Percentiles rank a stretch among this genome's conserved stretches.
phyloP scores from a whole-genome alignment of 1,139 yeast genomes.

The Magnusiomyces paraingens region DNA sequence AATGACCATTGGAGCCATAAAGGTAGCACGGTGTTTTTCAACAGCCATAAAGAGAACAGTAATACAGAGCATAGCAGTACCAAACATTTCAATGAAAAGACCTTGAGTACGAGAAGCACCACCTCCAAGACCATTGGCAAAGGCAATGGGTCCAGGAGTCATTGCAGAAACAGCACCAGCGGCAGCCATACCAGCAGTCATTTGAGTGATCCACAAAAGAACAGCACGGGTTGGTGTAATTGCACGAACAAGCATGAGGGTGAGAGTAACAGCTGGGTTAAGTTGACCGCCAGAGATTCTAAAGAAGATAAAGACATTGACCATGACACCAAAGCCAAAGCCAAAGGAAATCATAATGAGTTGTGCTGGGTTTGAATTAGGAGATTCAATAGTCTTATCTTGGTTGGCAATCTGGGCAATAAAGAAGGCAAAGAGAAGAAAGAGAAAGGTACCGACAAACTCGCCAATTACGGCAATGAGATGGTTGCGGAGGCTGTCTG shows the following conservation, averaged over 20 bases:
- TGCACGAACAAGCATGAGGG: conserved; percentile 65
- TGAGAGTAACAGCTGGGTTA: conserved; percentile 81
- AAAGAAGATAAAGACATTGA: conserved; percentile 65
- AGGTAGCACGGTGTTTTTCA: conserved; percentile 71
- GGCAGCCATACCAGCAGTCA: conserved; percentile 86
- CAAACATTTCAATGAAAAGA: conserved; percentile 76
- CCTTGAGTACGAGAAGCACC: conserved; percentile 72
- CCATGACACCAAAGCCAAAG: conserved; percentile 81
- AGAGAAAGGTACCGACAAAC: conserved; percentile 80
- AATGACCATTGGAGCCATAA: conserved; percentile 76
- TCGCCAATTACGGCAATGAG: conserved; percentile 54
- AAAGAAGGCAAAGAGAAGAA: conserved; percentile 73
- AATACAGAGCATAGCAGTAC: conserved; percentile 63
- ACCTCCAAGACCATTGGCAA: conserved; percentile 67
- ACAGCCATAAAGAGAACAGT: conserved; percentile 82
- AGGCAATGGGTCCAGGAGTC: conserved; percentile 76
- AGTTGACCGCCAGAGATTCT: conserved; percentile 86
- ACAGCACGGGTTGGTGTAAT: conserved; percentile 66
- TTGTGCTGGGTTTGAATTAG: conserved; percentile 57
- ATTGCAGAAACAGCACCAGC: conserved; percentile 85
- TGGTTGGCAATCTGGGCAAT: conserved; percentile 84
- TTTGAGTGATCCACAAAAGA: conserved; percentile 59
- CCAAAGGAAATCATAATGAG: conserved; percentile 79
- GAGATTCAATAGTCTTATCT: conserved; percentile 31
- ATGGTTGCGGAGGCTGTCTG: conserved; percentile 45